Evolutionary conservation across 1,284 basidiomycete species (phyloP), one percentile per base, ranked within the genome.

Genomic region (Coriolopsis trogii): DNA sequence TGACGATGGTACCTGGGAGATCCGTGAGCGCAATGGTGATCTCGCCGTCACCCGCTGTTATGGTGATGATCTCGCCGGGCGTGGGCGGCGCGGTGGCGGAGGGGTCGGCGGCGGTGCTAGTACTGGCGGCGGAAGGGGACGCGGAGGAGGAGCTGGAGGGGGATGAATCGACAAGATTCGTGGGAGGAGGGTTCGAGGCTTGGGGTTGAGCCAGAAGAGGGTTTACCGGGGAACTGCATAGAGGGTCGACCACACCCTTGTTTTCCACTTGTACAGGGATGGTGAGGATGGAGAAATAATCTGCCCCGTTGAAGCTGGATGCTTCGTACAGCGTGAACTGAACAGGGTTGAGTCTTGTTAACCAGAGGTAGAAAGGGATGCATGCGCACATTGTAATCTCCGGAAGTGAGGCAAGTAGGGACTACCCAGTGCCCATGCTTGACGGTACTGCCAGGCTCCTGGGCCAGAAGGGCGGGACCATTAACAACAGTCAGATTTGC

Each of bases 301-400:
- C 51, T 33, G 66, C 40, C 12, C 67, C 66, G 43, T 77, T 68
- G 46, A 77, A 67, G 39, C 68, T 67, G 4, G 75, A 73, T 6
- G 56, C 54, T 56, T 82, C 80, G 55, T 82, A 81, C 41, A 79
- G 67, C 13, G 79, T 80, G 39, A 81, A 66, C 79, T 81, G 48
- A 8, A 44, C 25, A 15, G 9, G 16, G 29, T 10, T 39, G 44
- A 31, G n/a, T n/a, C 7, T 21, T 16, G n/a, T 6, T n/a, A n/a
- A 33, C 41, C 5, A 24, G 6, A 26, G 24, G n/a, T 13, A 7
- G 4, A 15, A 13, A 12, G 12, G 8, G 10, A 42, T 16, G 10
- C 29, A 16, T 13, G 60, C 74, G 52, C 50, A 80, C 79, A 58
- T 82, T 82, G 56, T 82, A 82, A 18, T 66, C 46, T 25, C 79